Conservation (phyloP, 495 filamentous ascomycete species). For the Aspergillus carlsbadensis region DNA sequence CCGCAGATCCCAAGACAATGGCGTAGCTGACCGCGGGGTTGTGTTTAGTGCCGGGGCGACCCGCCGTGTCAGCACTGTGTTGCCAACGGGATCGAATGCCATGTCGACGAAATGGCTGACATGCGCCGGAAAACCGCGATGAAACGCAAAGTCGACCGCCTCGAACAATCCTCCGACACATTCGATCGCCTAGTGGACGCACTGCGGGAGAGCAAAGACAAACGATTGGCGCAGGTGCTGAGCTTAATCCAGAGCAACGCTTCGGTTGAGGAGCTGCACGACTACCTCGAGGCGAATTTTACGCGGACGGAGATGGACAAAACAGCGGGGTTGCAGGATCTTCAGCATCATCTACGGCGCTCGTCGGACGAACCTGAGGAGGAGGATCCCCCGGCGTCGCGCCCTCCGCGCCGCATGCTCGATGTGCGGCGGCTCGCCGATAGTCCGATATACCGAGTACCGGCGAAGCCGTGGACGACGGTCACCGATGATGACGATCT, state of each 20-base stretch:
- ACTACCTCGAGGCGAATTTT: slow-evolving; percentile 21
- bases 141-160: slow-evolving; percentile 29
- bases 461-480: slow-evolving; percentile 46
- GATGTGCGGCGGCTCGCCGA: slow-evolving; percentile 26
- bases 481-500: slow-evolving; percentile 46
- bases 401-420: slow-evolving; percentile 20
- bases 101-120: slow-evolving; percentile 28
- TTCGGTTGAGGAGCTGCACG: slow-evolving; percentile 23
- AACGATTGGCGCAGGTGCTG: slow-evolving; percentile 23
- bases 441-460: slow-evolving; percentile 31
- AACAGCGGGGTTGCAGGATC: slow-evolving; percentile 21
- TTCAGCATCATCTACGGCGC: slow-evolving; percentile 12
- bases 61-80: slow-evolving; percentile 29
- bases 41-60: slow-evolving; percentile 27
- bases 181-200: slow-evolving; percentile 20
- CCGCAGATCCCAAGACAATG: too few species aligned
- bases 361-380: slow-evolving; percentile 8
- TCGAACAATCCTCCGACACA: slow-evolving; percentile 22
- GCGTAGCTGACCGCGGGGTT: background rate
- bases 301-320: slow-evolving; percentile 18
- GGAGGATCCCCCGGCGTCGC: background rate
- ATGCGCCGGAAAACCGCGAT: slow-evolving; percentile 30
- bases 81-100: slow-evolving; percentile 25
- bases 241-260: slow-evolving; percentile 30
- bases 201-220: slow-evolving; percentile 20